phyloP scores from a whole-genome alignment of 1,284 basidiomycete genomes.

The Termitomyces sp. region DNA sequence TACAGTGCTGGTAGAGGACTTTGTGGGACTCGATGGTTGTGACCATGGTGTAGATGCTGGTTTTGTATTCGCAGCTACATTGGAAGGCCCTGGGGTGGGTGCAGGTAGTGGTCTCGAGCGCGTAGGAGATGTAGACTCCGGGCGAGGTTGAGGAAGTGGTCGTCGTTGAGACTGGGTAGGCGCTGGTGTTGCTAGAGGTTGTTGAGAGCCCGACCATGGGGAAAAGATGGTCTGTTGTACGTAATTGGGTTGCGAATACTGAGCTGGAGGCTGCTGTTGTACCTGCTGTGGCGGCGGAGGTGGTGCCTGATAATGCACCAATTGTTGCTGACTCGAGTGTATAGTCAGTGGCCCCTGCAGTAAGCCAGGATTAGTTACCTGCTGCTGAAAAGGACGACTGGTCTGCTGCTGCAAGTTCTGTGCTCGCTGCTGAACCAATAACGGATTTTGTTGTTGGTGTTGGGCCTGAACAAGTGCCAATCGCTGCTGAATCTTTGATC shows the following conservation, averaged over 20 bases:
- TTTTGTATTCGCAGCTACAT: background rate
- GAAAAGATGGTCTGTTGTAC: background rate
- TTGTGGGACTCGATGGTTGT: slow-evolving; percentile 13
- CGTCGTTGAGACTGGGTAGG: slow-evolving; percentile 8
- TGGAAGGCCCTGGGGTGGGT: slow-evolving; percentile 11
- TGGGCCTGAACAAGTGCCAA: slow-evolving; percentile 8
- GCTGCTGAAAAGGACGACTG: slow-evolving; percentile 2
- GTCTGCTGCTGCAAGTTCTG: slow-evolving; percentile 12
- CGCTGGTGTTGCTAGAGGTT: background rate
- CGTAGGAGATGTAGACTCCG: slow-evolving; percentile 13
- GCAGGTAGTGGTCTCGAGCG: slow-evolving; percentile 17
- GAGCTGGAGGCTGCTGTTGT: background rate
- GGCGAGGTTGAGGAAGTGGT: slow-evolving; percentile 15
- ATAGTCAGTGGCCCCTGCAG: slow-evolving; percentile 7
- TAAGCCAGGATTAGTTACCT: slow-evolving; percentile 1
- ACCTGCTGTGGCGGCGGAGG: slow-evolving; percentile 6
- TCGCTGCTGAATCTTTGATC: slow-evolving; percentile 8
- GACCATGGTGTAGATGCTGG: slow-evolving; percentile 3
- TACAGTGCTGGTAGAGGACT: background rate
- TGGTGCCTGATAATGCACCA: slow-evolving; percentile 12
- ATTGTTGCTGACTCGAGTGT: slow-evolving; percentile 12
- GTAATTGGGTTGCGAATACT: slow-evolving; percentile 3
- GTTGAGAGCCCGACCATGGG: slow-evolving; percentile 6
- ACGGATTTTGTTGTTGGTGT: slow-evolving; percentile 9
- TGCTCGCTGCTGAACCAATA: slow-evolving; percentile 11